phyloP scores from a whole-genome alignment of 2,329 filamentous ascomycete genomes.

The Botrytis deweyae region DNA sequence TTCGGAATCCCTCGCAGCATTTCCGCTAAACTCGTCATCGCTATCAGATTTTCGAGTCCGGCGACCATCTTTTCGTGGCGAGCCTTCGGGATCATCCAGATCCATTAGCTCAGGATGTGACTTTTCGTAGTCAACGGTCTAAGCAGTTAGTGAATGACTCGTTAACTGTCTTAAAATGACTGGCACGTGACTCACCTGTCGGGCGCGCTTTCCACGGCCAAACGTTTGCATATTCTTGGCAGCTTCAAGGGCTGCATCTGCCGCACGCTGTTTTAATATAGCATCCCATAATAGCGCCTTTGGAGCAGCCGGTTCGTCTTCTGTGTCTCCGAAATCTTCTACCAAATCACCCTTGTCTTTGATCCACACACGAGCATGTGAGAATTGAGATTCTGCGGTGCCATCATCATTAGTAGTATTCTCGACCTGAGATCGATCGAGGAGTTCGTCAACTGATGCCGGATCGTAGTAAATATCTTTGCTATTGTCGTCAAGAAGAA shows the following conservation, averaged over 20 bases:
- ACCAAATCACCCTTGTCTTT: constrained; percentile 72
- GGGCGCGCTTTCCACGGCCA: constrained; percentile 73
- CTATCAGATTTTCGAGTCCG: constrained; percentile 26
- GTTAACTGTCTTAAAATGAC: constrained; percentile 4
- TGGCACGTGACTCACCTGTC: constrained; percentile 32
- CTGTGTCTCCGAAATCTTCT: constrained; percentile 56
- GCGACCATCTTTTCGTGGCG: constrained; percentile 25
- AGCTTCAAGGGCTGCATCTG: constrained; percentile 70
- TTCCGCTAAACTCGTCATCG: constrained; percentile 38
- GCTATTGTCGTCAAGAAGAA: constrained; percentile 74
- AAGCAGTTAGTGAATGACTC: background rate
- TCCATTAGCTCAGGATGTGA: constrained; percentile 24
- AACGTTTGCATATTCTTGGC: constrained; percentile 70
- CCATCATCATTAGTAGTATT: constrained; percentile 64
- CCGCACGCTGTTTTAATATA: constrained; percentile 81
- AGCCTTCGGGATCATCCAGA: constrained; percentile 25
- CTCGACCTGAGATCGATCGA: constrained; percentile 84
- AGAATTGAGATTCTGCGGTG: constrained; percentile 76
- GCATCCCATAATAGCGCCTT: constrained; percentile 82
- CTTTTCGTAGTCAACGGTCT: constrained; percentile 30
- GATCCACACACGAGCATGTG: constrained; percentile 87
- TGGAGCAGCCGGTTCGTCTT: constrained; percentile 53
- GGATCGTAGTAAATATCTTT: constrained; percentile 80
- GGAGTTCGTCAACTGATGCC: constrained; percentile 78
- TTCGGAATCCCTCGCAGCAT: constrained; percentile 34